phyloP scores from a whole-genome alignment of 192 early-diverging fungal genomes.

The Coemansia umbellata region DNA sequence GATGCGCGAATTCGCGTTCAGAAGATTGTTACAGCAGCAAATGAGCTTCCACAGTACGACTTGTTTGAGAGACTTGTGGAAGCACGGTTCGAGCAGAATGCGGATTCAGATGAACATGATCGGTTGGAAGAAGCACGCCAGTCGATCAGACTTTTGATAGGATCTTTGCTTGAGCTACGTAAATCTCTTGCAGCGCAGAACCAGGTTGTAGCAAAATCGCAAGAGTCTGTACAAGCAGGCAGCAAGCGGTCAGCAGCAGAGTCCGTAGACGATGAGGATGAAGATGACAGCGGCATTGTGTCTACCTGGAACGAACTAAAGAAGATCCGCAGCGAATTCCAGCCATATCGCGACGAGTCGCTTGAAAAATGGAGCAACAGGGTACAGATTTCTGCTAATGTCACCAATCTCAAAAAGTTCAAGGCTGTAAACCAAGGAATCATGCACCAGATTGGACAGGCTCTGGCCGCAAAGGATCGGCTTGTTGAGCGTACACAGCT shows the following conservation, averaged over 20 bases:
- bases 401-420: slow-evolving; percentile 83
- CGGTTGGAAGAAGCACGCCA: slow-evolving; percentile 12
- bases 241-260: slow-evolving; percentile 18
- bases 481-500: slow-evolving; percentile 85
- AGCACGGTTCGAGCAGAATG: background rate
- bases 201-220: slow-evolving; percentile 10
- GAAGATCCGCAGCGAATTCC: slow-evolving; percentile 48
- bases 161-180: slow-evolving; percentile 30
- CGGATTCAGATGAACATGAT: background rate
- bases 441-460: slow-evolving; percentile 67
- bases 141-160: slow-evolving; percentile 21
- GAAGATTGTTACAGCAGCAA: slow-evolving; percentile 68
- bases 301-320: slow-evolving; percentile 22
- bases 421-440: slow-evolving; percentile 90
- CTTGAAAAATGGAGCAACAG: slow-evolving; percentile 95
- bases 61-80: slow-evolving; percentile 16
- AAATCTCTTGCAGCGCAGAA: slow-evolving; percentile 26
- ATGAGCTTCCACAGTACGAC: slow-evolving; percentile 67
- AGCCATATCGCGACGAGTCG: slow-evolving; percentile 76
- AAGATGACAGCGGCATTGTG: slow-evolving; percentile 6
- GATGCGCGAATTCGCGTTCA: slow-evolving; percentile 88
- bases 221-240: background rate
- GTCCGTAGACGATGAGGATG: background rate
- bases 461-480: slow-evolving; percentile 68
- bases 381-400: slow-evolving; percentile 67